Evolutionary conservation across 257 asterid species (phyloP).

Genomic region (Solanum appendiculatum): DNA sequence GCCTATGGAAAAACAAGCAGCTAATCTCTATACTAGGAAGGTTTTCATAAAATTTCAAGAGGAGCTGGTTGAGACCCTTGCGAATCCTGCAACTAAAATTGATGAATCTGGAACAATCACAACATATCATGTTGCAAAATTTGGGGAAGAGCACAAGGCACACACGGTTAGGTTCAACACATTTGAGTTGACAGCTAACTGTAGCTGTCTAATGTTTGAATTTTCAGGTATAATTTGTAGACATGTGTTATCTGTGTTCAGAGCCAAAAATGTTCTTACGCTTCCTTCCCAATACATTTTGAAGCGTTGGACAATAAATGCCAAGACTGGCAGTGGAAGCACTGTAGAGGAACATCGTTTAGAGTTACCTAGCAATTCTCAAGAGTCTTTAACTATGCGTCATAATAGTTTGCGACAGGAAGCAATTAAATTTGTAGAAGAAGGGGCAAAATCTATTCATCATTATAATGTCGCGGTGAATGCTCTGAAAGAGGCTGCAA

Average conservation of each 20-base stretch:
- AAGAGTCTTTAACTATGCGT: conserved; percentile 43
- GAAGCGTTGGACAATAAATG: conserved; percentile 89
- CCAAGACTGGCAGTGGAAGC: conserved; percentile 35
- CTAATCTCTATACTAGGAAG: conserved; percentile 58
- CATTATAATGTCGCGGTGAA: conserved; percentile 60
- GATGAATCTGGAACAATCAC: conserved; percentile 40
- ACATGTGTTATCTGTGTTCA: conserved; percentile 70
- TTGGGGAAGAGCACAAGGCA: conserved; percentile 71
- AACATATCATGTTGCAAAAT: conserved; percentile 61
- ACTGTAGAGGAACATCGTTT: conserved; percentile 17
- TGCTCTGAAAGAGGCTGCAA: conserved; percentile 70
- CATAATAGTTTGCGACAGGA: conserved; percentile 56
- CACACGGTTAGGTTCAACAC: conserved; percentile 50
- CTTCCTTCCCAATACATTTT: conserved; percentile 68
- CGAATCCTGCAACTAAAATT: conserved; percentile 62
- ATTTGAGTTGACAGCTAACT: conserved; percentile 57
- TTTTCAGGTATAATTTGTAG: conserved; percentile 75
- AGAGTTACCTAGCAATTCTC: conserved; percentile 21
- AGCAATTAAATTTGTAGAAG: conserved; percentile 77
- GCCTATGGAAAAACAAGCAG: conserved; percentile 95
- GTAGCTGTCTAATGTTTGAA: conserved; percentile 76
- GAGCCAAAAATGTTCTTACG: conserved; percentile 63
- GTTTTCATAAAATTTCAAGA: conserved; percentile 74
- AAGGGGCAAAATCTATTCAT: conserved; percentile 80
- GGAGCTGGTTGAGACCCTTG: conserved; percentile 78